A percentile compares a stretch with the other conserved stretches of the same genome.
Conservation (phyloP, 2,329 filamentous ascomycete species). For the Allantophomopsis cytisporea region DNA sequence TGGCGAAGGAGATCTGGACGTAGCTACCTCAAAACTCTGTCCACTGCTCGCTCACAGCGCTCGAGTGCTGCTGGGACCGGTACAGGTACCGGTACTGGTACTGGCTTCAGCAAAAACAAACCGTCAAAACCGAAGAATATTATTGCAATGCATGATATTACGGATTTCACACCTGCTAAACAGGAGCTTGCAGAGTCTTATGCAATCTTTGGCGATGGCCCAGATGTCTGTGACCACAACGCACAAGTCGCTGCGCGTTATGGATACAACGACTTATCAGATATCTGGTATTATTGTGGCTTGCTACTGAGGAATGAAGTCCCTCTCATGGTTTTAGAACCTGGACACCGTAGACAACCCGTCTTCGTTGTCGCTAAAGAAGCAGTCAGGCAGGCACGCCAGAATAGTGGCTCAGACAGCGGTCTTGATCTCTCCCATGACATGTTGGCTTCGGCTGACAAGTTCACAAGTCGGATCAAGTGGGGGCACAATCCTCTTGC, state of each 20-base stretch:
- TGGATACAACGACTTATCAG: slow-evolving; percentile 57
- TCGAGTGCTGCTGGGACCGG: slow-evolving; percentile 34
- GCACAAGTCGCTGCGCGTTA: slow-evolving; percentile 61
- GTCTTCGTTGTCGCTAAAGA: slow-evolving; percentile 54
- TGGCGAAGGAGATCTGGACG: slow-evolving; percentile 12
- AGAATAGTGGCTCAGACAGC: slow-evolving; percentile 29
- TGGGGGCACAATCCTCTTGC: slow-evolving; percentile 56
- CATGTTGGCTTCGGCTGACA: slow-evolving; percentile 5
- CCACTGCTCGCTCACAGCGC: slow-evolving; percentile 17
- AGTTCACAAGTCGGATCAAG: slow-evolving; percentile 45
- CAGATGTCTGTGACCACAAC: slow-evolving; percentile 76
- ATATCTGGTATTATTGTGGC: slow-evolving; percentile 73
- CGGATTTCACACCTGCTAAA: slow-evolving; percentile 64
- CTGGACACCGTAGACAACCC: slow-evolving; percentile 37
- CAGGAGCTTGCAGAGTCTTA: slow-evolving; percentile 66
- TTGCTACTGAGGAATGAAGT: slow-evolving; percentile 68
- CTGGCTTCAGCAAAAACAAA: slow-evolving; percentile 15
- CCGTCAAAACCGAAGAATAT: slow-evolving; percentile 44
- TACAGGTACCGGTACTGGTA: slow-evolving; percentile 35
- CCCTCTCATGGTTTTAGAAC: slow-evolving; percentile 49
- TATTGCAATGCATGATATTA: slow-evolving; percentile 60
- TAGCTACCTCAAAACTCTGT: slow-evolving; percentile 12
- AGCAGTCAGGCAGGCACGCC: slow-evolving; percentile 25
- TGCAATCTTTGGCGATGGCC: slow-evolving; percentile 68
- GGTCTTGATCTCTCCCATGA: slow-evolving; percentile 32